phyloP scores from a whole-genome alignment of 306 rosid species.

The Sphenostylis stenocarpa region DNA sequence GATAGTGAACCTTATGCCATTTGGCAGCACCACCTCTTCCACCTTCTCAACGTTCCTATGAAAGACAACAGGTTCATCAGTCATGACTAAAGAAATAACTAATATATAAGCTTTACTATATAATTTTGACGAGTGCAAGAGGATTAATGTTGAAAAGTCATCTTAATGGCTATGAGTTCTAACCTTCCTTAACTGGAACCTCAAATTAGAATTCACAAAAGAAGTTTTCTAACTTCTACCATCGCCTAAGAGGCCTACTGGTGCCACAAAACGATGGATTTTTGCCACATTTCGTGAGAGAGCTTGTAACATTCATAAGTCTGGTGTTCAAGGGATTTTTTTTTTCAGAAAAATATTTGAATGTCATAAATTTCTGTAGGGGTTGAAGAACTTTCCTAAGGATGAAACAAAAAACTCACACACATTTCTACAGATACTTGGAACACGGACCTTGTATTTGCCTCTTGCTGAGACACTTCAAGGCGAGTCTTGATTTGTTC shows the following conservation, averaged over 20 bases:
- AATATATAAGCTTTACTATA: not conserved
- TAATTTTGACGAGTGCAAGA: not conserved
- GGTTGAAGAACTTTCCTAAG: no score
- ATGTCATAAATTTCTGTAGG: not conserved
- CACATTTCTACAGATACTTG: not conserved
- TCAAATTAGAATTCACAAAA: no score
- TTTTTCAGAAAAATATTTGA: no score
- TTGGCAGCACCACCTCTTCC: slow-evolving; percentile 76
- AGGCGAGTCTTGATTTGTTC: slow-evolving; percentile 94
- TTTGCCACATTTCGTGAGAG: not conserved
- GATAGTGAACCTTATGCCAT: slow-evolving; percentile 76
- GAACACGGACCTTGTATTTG: slow-evolving; percentile 68
- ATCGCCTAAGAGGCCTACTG: not conserved
- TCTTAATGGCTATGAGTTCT: no score
- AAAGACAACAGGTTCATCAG: slow-evolving; percentile 18
- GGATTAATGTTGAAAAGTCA: no score
- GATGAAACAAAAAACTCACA: not conserved
- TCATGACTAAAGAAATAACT: not conserved
- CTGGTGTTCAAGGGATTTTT: not conserved
- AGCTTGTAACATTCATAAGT: not conserved
- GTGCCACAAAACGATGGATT: not conserved
- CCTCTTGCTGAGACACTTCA: slow-evolving; percentile 85
- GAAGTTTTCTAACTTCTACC: no score
- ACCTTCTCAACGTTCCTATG: slow-evolving; percentile 56
- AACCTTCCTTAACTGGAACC: no score